Conservation (phyloP, 2,329 filamentous ascomycete genomes). For the Colletotrichum cuscutae region DNA sequence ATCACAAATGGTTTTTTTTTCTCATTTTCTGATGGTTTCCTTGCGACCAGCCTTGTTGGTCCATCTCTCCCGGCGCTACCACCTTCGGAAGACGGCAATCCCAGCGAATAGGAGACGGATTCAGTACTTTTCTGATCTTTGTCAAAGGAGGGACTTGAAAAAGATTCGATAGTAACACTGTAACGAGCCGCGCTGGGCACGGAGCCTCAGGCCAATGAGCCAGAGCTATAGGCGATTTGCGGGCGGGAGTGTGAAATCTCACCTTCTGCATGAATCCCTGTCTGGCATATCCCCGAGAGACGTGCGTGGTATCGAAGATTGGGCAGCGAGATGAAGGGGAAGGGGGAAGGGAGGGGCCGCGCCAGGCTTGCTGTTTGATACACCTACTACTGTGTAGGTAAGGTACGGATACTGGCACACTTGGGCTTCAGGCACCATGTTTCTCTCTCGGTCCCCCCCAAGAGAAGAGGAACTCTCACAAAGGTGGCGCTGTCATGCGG, state of each 20-base stretch:
- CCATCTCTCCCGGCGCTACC: neutral
- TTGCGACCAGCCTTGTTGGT: neutral
- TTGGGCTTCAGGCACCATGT: neutral
- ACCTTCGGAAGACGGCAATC: neutral
- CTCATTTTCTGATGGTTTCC: neutral
- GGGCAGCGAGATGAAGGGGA: constrained; percentile 14
- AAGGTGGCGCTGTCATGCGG: constrained; percentile 23
- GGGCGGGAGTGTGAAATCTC: neutral
- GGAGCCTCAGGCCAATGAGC: neutral
- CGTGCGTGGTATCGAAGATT: neutral
- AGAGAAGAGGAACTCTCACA: neutral
- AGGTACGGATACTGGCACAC: neutral
- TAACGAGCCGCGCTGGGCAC: neutral
- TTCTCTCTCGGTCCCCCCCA: neutral
- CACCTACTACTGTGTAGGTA: too few species aligned
- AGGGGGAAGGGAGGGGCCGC: neutral
- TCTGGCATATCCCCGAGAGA: neutral
- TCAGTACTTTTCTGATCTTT: neutral
- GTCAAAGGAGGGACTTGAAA: neutral
- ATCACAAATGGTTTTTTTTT: neutral
- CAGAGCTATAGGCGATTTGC: neutral
- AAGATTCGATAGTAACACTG: neutral
- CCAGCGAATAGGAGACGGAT: constrained; percentile 6
- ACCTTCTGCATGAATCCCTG: neutral
- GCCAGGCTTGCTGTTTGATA: neutral